phyloP scores from a whole-genome alignment of 768 basidiomycete species.

The Lanmaoa rubissima region DNA sequence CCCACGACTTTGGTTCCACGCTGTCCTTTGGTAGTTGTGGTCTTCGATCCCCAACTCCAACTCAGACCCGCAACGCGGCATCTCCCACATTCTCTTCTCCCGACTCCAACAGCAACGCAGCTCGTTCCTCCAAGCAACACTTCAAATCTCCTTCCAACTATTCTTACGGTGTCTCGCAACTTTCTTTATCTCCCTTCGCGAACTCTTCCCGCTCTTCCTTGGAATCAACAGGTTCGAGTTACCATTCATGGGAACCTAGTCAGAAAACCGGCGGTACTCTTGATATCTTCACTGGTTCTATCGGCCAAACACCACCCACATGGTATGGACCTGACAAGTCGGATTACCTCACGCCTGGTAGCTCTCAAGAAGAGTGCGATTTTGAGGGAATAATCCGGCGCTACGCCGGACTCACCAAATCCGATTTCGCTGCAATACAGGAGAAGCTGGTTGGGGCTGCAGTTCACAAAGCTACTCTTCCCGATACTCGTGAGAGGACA shows the following conservation, averaged over 20 bases:
- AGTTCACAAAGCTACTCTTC: constrained; percentile 51
- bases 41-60: constrained; percentile 66
- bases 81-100: constrained; percentile 40
- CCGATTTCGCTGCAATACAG: constrained; percentile 71
- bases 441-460: constrained; percentile 70
- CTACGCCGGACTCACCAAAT: constrained; percentile 65
- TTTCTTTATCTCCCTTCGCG: constrained; percentile 66
- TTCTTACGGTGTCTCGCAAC: constrained; percentile 49
- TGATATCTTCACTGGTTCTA: constrained; percentile 49
- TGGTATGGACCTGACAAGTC: constrained; percentile 70
- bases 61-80: constrained; percentile 56
- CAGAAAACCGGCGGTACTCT: constrained; percentile 52
- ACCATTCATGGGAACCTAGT: constrained; percentile 73
- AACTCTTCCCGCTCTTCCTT: constrained; percentile 80
- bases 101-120: constrained; percentile 39
- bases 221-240: constrained; percentile 80
- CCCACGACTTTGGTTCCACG: constrained; percentile 48
- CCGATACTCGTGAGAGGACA: constrained; percentile 59
- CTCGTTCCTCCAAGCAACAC: constrained; percentile 57
- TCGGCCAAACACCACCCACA: constrained; percentile 46
- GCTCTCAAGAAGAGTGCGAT: constrained; percentile 53
- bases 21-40: constrained; percentile 38
- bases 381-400: constrained; percentile 65
- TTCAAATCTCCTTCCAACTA: constrained; percentile 48
- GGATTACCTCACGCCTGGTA: constrained; percentile 46